Evolutionary conservation across 2,329 filamentous ascomycete genomes (phyloP), one percentile per base, ranked within the genome.

Genomic region (Grosmannia clavigera): DNA sequence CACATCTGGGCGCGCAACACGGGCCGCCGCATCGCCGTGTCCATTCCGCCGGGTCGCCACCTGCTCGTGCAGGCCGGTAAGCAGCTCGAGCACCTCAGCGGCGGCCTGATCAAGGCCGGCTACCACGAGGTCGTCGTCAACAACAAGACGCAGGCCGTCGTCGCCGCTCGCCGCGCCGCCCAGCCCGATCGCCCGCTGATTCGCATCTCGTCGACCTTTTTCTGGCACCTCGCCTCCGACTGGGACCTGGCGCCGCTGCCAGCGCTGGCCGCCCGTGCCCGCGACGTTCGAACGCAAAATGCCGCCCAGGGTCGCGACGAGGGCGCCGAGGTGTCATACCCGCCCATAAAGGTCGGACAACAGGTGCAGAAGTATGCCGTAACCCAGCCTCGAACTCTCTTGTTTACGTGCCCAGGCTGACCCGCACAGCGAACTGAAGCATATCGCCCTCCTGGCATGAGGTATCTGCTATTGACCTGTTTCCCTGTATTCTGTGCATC

Each of bases 1-100:
- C 77, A 84, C 72, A 79, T 84, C 66, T 84, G 81, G 81, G 81
- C 81, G 27, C 80, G 81, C 65, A 84, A 84, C 75, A 84, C 81
- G 1, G 81, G 81, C 53, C 75, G 73, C 63, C 77, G 78, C 64
- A 82, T 84, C 64, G 70, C 81, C 53, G 81, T 84, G 63, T 76
- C 77, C 70, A 84, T 84, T 64, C 81, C 81, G 0, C 71, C 72
- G 3, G 80, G 81, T 3, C 81, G 80, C 68, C 75, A 83, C 69
- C 73, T 84, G 19, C 75, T 84, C 19, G 81, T 84, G 7, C 81
- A 84, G 67, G 81, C 81, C 1, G 81, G 81, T 61, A 84, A 84
- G 73, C 81, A 84, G 72, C 74, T 84, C 60, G 81, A 84, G 73
- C 78, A 84, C 71, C 70, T 82, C 57, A 83, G 81, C 0, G 81